Evolutionary conservation across 768 basidiomycete genomes (phyloP).

Genomic region (Auricularia auricula-judae): DNA sequence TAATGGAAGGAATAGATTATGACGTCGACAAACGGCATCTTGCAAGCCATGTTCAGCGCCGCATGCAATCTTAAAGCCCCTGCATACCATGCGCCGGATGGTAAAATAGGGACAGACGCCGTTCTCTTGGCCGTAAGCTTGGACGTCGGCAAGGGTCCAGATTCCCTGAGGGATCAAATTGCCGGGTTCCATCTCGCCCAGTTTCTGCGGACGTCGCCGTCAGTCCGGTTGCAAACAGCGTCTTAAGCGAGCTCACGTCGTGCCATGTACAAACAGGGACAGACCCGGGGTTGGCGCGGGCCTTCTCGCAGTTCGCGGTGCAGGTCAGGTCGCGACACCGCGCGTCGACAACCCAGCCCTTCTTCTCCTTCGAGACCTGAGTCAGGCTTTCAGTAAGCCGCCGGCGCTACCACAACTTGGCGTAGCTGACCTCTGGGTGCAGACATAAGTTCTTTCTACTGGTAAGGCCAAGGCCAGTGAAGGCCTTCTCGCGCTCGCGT

Average conservation of each 20-base stretch:
- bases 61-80: background rate
- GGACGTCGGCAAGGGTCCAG: constrained; percentile 88
- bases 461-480: constrained; percentile 85
- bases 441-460: constrained; percentile 95
- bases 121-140: constrained; percentile 78
- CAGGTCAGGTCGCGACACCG: constrained; percentile 93
- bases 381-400: background rate
- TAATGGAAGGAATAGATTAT: constrained; percentile 99
- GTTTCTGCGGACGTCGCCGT: constrained; percentile 40
- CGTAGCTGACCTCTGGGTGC: constrained; percentile 65
- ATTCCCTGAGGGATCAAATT: constrained; percentile 75
- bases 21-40: constrained; percentile 94
- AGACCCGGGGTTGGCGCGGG: constrained; percentile 76
- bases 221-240: background rate
- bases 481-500: constrained; percentile 65
- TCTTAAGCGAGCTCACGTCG: constrained; percentile 46
- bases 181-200: constrained; percentile 74
- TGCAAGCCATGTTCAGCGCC: background rate
- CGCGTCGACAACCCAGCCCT: constrained; percentile 94
- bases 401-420: background rate
- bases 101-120: constrained; percentile 92
- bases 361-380: constrained; percentile 95
- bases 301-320: constrained; percentile 70
- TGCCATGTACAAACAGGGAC: constrained; percentile 91
- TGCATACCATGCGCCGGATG: constrained; percentile 85